These are phyloP conservation scores for Rhododendron henanense DNA, from an alignment of 148 eudicot species.

Conservation along the genomic window DNA sequence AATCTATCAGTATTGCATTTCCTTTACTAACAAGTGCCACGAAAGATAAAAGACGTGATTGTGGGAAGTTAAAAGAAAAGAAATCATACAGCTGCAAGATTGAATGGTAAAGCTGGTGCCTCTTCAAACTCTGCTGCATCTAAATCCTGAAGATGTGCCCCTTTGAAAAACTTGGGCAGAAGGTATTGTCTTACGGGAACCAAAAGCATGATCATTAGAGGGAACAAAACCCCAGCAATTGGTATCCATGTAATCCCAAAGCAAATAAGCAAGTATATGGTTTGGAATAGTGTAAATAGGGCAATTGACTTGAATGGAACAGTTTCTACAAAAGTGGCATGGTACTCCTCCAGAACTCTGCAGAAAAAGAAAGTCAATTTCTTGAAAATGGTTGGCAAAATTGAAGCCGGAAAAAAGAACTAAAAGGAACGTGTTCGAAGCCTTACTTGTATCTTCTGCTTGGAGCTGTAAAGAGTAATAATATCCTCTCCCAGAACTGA, in stretches of 20 bases:
- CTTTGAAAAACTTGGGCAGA: conserved; percentile 83
- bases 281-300: conserved; percentile 78
- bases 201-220: conserved; percentile 92
- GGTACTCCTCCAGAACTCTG: conserved; percentile 86
- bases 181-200: conserved; percentile 90
- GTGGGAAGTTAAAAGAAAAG: conserved; percentile 53
- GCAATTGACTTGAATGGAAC: conserved; percentile 87
- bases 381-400: neutral
- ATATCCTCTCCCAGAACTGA: conserved; percentile 93
- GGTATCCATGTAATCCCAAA: conserved; percentile 98
- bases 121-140: conserved; percentile 98
- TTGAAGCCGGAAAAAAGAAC: neutral
- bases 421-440: neutral
- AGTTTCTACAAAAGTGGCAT: conserved; percentile 83
- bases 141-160: conserved; percentile 88
- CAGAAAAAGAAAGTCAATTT: neutral
- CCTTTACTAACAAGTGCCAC: neutral
- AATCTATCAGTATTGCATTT: neutral
- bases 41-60: conserved; percentile 16
- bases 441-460: conserved; percentile 86
- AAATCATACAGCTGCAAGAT: conserved; percentile 5
- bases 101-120: conserved; percentile 64
- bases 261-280: conserved; percentile 69
- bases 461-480: conserved; percentile 90
- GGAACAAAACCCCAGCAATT: conserved; percentile 93